phyloP scores from a whole-genome alignment of 192 early-diverging fungal genomes.

The Dispira parvispora region DNA sequence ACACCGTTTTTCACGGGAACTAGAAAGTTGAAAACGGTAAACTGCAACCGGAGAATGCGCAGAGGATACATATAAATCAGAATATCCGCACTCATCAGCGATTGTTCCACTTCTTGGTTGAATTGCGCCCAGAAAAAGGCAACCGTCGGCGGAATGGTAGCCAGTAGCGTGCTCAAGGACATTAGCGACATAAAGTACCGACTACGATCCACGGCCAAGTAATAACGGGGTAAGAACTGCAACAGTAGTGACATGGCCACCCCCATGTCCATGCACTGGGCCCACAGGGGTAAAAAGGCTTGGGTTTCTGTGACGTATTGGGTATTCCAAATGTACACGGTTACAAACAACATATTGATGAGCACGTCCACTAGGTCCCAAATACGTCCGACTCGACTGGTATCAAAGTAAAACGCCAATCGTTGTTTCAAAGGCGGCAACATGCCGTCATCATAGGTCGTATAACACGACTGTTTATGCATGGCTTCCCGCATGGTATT shows the following conservation, averaged over 20 bases:
- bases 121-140: conserved; percentile 23
- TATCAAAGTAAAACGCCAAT: conserved; percentile 29
- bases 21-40: conserved; percentile 35
- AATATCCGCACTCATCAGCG: conserved; percentile 42
- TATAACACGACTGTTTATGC: background rate
- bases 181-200: conserved; percentile 27
- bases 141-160: conserved; percentile 34
- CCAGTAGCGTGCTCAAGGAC: conserved; percentile 35
- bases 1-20: conserved; percentile 46
- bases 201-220: conserved; percentile 35
- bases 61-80: conserved; percentile 39
- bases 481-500: background rate
- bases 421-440: conserved; percentile 26
- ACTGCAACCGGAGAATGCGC: conserved; percentile 47
- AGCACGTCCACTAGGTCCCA: conserved; percentile 44
- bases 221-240: conserved; percentile 42
- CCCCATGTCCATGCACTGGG: conserved; percentile 23
- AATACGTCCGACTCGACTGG: conserved; percentile 25
- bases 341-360: conserved; percentile 27
- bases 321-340: conserved; percentile 34
- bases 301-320: conserved; percentile 20
- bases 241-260: conserved; percentile 29
- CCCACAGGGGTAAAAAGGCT: conserved; percentile 28
- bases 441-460: too few species aligned
- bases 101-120: conserved; percentile 20